Evolutionary conservation across 257 asterid species (phyloP).

Genomic region (Solanum chiquidenum): DNA sequence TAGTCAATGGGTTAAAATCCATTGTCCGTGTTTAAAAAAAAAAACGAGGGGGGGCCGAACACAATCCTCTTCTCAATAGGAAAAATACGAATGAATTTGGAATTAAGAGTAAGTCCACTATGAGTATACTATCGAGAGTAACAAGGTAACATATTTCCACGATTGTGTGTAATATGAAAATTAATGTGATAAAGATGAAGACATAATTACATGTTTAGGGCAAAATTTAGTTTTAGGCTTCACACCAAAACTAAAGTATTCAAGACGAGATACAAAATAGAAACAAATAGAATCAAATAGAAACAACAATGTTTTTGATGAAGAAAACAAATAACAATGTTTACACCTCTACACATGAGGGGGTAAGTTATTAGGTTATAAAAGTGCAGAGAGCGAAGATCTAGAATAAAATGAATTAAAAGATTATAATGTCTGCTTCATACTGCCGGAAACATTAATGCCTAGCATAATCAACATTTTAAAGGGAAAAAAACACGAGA

Average conservation of each 20-base stretch:
- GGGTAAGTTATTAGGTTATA: neutral
- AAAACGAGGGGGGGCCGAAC: neutral
- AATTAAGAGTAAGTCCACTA: neutral
- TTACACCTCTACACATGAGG: neutral
- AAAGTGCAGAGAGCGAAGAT: neutral
- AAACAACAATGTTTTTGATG: no score
- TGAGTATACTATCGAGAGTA: neutral
- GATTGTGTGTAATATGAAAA: neutral
- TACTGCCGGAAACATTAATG: neutral
- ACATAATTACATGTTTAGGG: neutral
- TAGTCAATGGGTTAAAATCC: no score
- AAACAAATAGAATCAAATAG: neutral
- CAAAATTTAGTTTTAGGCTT: neutral
- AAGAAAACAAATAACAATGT: neutral
- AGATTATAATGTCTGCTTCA: neutral
- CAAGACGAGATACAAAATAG: neutral
- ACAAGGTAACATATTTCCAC: neutral
- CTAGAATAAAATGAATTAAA: neutral
- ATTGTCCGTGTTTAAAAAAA: no score
- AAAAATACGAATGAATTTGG: neutral
- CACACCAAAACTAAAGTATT: neutral
- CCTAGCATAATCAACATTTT: neutral
- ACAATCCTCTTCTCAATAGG: neutral
- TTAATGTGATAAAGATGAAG: neutral
- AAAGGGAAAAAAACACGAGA: neutral